phyloP scores from a whole-genome alignment of 805 yeast genomes.

The Sugiyamaella smithiae region DNA sequence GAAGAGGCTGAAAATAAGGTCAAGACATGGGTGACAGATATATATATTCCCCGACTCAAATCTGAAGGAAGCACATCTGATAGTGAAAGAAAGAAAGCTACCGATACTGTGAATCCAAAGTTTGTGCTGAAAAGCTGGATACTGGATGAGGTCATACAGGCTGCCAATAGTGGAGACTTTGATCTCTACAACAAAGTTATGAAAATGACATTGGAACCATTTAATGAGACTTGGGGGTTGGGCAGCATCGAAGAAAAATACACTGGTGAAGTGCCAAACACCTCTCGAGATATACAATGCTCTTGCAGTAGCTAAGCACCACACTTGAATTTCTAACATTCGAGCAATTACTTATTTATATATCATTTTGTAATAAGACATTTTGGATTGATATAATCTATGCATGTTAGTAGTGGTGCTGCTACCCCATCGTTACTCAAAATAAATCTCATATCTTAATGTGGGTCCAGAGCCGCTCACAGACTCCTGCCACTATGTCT shows the following conservation, averaged over 20 bases:
- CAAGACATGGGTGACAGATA: constrained; percentile 48
- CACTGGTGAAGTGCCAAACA: constrained; percentile 48
- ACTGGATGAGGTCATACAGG: constrained; percentile 72
- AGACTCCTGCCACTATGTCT: too few relatives aligned
- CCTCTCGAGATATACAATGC: constrained; percentile 64
- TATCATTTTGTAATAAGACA: too few relatives aligned
- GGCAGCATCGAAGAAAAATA: constrained; percentile 57
- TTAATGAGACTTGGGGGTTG: constrained; percentile 65
- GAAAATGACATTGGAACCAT: constrained; percentile 75
- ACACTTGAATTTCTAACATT: too few relatives aligned
- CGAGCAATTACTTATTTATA: too few relatives aligned
- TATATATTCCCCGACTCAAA: constrained; percentile 45
- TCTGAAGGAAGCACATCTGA: constrained; percentile 40
- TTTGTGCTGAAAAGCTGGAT: constrained; percentile 87
- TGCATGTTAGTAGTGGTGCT: too few relatives aligned
- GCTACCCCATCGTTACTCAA: too few relatives aligned
- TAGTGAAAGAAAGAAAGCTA: constrained; percentile 39
- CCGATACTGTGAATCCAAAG: constrained; percentile 61
- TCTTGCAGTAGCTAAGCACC: constrained; percentile 52
- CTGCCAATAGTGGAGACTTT: constrained; percentile 51
- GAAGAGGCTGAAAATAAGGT: constrained; percentile 43
- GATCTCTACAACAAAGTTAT: constrained; percentile 57
- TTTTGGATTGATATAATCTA: too few relatives aligned
- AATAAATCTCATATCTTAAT: too few relatives aligned
- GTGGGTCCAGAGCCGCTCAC: too few relatives aligned